Evolutionary conservation across 75 land plant genomes (phyloP).

Genomic region (Adiantum capillusveneris): DNA sequence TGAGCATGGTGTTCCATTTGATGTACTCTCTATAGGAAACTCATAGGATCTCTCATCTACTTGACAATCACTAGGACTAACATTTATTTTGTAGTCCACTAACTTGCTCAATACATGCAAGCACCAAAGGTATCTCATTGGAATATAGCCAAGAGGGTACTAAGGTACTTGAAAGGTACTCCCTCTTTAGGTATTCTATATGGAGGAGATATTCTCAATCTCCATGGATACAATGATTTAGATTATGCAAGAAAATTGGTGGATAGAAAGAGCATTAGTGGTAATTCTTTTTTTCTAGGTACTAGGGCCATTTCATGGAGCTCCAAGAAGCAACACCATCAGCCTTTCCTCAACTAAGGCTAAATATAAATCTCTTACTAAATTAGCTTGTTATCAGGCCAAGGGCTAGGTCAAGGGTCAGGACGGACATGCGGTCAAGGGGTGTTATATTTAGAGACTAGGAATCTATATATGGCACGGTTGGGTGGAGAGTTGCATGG

Average conservation of each 20-base stretch:
- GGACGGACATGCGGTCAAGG: no score
- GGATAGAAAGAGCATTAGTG: conserved; percentile 4
- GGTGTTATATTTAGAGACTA: no score
- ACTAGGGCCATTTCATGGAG: neutral
- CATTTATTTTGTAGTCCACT: neutral
- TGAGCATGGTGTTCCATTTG: neutral
- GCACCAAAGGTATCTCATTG: neutral
- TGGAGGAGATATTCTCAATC: conserved; percentile 1
- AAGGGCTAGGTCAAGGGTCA: no score
- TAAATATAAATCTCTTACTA: no score
- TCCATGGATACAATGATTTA: neutral
- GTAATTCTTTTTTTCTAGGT: neutral
- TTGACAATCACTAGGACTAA: neutral
- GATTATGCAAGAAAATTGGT: conserved; percentile 1
- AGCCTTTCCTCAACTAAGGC: no score
- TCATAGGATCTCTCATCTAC: neutral
- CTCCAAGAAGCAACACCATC: neutral
- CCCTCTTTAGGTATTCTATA: neutral
- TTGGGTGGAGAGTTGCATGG: no score
- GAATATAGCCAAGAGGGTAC: neutral
- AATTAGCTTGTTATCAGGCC: no score
- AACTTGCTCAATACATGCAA: neutral
- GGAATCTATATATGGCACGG: no score
- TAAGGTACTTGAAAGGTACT: conserved; percentile 1
- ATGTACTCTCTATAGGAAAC: neutral